phyloP scores from a whole-genome alignment of 2,329 filamentous ascomycete species.

The Exophiala spinifera region DNA sequence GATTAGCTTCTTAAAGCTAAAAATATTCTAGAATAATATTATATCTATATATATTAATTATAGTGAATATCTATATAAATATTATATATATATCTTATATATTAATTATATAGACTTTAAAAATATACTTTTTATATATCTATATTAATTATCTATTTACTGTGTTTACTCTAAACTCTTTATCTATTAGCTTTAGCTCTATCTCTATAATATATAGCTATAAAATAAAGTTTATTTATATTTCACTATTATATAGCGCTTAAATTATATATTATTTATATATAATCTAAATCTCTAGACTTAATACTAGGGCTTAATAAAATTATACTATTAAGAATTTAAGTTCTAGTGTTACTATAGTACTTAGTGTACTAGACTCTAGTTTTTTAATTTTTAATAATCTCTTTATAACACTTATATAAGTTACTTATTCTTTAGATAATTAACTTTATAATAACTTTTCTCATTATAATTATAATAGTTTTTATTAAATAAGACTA shows the following conservation, averaged over 20 bases:
- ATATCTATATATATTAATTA: slow-evolving; percentile 3
- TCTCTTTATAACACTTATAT: not conserved
- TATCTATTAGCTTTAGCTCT: not conserved
- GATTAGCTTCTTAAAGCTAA: slow-evolving; percentile 1
- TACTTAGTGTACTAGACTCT: not conserved
- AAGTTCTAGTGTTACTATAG: not conserved
- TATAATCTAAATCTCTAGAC: too few species aligned
- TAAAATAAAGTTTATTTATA: slow-evolving; percentile 6
- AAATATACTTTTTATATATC: slow-evolving; percentile 1
- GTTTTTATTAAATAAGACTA: not conserved
- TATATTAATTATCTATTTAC: slow-evolving; percentile 1
- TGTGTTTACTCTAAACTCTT: not conserved
- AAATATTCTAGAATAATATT: not conserved
- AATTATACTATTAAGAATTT: not conserved
- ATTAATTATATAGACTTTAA: not conserved
- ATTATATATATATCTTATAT: not conserved
- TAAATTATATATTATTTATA: not conserved
- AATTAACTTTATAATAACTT: not conserved
- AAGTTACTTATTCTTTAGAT: not conserved
- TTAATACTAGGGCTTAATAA: not conserved
- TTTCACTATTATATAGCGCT: not conserved
- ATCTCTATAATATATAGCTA: slow-evolving; percentile 2
- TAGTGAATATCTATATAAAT: not conserved
- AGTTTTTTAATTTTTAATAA: not conserved
- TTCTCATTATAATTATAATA: not conserved